Base-by-base conservation (phyloP, 2,329 filamentous ascomycete genomes). In the Hypoxylon sp. region DNA sequence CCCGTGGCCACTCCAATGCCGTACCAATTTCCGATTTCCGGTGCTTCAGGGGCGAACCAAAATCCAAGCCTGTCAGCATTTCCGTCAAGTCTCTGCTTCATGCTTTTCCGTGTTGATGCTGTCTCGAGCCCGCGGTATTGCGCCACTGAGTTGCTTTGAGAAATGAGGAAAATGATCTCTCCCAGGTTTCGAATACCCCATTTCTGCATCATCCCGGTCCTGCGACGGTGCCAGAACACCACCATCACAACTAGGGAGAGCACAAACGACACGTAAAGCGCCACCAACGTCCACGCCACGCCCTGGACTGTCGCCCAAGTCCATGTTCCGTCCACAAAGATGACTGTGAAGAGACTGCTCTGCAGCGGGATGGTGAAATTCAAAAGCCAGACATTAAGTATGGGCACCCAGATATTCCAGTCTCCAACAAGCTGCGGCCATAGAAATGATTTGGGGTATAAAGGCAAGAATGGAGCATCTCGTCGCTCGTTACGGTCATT, bases 161-260 rank as follows among this genome's bases (percentile, higher is more conserved):
- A 91, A 27, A 97, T 85, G 10, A 98, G 84, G 1, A 91, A 88
- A 48, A 96, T 86, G 40, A 97, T 82, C 77, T 98, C 94, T 2
- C 92, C 95, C 6, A 98, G 83, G 25, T 91, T 95, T 50, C 91
- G 86, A 2, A 94, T 88, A 77, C 97, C 94, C 95, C 95, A 98
- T 6, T 61, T 42, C 6, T 69, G 62, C 76, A 91, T 87, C 69
- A 97, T 83, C 0, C 94, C 94, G 0, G 94, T 97, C 73, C 85
- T 86, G 31, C 87, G 85, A 22, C 84, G 81, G 60, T 86, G 82
- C 81, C 95, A 93, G 70, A 89, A 91, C n/a, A 89, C 70, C 69
- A 91, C 81, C 8, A 95, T 78, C 1, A 89, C 79, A 10, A 88
- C 61, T 1, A 89, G 75, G 1, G 90, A 88, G 6, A 88, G 72